These are phyloP conservation scores for Hymenoscyphus linearis DNA, from an alignment of 2,329 filamentous ascomycete species.

Conservation along the genomic window DNA sequence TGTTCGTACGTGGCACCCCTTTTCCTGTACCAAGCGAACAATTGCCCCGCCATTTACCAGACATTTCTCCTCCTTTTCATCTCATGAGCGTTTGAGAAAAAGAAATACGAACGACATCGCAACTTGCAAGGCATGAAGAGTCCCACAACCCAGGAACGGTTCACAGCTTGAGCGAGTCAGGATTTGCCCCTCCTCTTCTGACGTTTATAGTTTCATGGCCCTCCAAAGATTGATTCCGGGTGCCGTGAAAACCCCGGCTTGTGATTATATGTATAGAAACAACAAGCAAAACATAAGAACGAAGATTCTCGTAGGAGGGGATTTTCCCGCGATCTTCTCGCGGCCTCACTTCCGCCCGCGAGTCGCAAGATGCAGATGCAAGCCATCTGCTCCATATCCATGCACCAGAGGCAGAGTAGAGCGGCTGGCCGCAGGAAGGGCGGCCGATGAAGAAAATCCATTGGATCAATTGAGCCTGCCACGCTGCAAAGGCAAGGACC, in stretches of 20 bases:
- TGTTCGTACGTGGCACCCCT: not conserved
- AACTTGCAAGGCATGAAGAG: not conserved
- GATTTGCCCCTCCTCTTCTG: not conserved
- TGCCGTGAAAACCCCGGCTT: not conserved
- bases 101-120: not conserved
- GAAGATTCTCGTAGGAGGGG: not conserved
- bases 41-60: not conserved
- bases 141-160: not conserved
- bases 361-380: conserved; percentile 1
- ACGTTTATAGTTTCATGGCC: not conserved
- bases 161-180: not conserved
- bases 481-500: not conserved
- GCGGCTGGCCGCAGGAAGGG: not conserved
- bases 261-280: not conserved
- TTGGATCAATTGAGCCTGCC: not conserved
- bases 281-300: not conserved
- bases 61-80: not conserved
- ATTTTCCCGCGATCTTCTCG: not conserved
- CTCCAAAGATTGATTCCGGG: not conserved
- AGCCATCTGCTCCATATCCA: conserved; percentile 3
- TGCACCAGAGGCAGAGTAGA: conserved; percentile 2
- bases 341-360: not conserved
- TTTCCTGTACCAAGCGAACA: not conserved
- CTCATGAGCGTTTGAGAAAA: not conserved
- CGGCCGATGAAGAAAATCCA: not conserved